Base-by-base conservation (phyloP, 208 protist species). In the Wallacemonas rigidus region DNA sequence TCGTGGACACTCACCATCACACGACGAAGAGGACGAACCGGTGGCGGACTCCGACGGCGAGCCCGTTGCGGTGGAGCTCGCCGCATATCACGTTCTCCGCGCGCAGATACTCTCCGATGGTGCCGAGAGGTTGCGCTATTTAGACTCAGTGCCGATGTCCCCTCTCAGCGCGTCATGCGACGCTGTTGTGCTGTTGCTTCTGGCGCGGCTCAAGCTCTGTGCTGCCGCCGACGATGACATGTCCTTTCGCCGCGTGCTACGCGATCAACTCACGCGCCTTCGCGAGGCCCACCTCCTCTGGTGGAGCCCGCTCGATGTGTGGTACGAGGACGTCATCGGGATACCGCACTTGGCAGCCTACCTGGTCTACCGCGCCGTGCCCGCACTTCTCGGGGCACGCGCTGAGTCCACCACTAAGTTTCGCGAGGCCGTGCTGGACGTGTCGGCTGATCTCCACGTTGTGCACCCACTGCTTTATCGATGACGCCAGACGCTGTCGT, bases 301-400 rank as follows among this genome's bases (percentile, higher is more conserved):
- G 45, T 92, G 87, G 81, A 92, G 87, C 65, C 72, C 90, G 35
- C 69, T 92, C 4, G 90, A 95, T 65, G 71, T 69, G 9, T 79
- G 64, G 43, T 89, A 85, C 71, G 65, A 76, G 9, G 65, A 77
- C 1, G 77, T 92, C 72, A 75, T 95, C 9, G 83, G 88, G 11
- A 61, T 86, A 12, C 82, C 88, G 8, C 90, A 95, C 67, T 69
- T 80, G 53, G 57, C 83, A 14, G 45, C 56, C n/a, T 64, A 90
- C 17, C 53, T 71, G 14, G 72, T 92, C 17, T 95, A 92, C 67
- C 51, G 65, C 12, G 56, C 71, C 14, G 71, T 93, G 35, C 90
- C 90, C 11, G 62, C 82, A 17, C 44, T 93, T 17, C 62, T 95
- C 38, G 83, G 83, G 1, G 14, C 75, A 0, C 36, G 38, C 3